Evolutionary conservation across 495 filamentous ascomycete species (phyloP), one percentile per base, ranked within the genome.

Genomic region (Hypoxylon fragiforme): DNA sequence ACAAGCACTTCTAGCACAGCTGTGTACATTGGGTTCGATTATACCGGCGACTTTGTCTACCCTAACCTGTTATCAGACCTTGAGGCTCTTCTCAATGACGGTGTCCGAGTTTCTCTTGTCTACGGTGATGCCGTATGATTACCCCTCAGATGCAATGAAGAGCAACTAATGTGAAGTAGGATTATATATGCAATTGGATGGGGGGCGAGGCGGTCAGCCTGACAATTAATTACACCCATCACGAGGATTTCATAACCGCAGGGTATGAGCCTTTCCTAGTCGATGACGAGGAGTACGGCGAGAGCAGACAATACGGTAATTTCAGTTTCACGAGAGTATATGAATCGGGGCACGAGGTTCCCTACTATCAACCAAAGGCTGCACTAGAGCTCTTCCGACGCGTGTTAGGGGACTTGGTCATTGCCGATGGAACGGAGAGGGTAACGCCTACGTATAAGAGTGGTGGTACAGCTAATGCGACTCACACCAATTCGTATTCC

Each of bases 111-210:
- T 1, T 64, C 69, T 12, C 38, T 81, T 41, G 42, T 69, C 20
- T 76, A 80, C 43, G 77, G 77, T 12, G 77, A 80, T 54, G 74
- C 65, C 28, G 65, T 66, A n/a, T n/a, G n/a, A n/a, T n/a, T n/a
- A n/a, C n/a, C n/a, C n/a, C n/a, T n/a, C n/a, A n/a, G n/a, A n/a
- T n/a, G n/a, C n/a, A n/a, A n/a, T n/a, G n/a, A n/a, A n/a, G n/a
- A n/a, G n/a, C n/a, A n/a, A n/a, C n/a, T n/a, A n/a, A n/a, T n/a
- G n/a, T 8, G 0, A 5, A 14, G 30, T 15, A 65, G 62, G 83
- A 86, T 53, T 85, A 80, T 52, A 76, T 81, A n/a, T 86, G 83
- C 59, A 86, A 85, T 51, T 85, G 81, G 77, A 65, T 82, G 26
- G 84, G 83, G 14, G 83, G 83, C 19, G 68, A 83, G 64, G 78